Percentiles rank a stretch among this genome's conserved stretches.
phyloP scores from a whole-genome alignment of 2,329 filamentous ascomycete species.

The Calonectria crousiana region DNA sequence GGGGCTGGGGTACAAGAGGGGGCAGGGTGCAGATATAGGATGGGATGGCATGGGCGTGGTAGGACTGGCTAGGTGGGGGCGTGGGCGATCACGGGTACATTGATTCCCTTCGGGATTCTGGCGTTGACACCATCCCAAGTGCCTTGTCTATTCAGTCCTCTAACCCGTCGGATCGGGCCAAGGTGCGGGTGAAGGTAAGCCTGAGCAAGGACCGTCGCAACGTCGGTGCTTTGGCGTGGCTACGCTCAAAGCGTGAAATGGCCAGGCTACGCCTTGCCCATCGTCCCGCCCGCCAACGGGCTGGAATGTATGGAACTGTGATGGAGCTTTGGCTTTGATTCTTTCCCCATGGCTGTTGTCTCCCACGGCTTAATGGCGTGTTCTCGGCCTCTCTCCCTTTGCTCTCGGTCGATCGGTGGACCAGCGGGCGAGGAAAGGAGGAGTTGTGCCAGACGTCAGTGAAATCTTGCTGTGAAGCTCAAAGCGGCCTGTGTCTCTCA shows the following conservation, averaged over 20 bases:
- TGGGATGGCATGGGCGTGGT: not conserved
- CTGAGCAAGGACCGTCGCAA: slow-evolving; percentile 30
- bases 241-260: slow-evolving; percentile 2
- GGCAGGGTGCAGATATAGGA: not conserved
- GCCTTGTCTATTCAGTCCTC: slow-evolving; percentile 7
- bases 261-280: slow-evolving; percentile 10
- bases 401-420: not conserved
- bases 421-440: not conserved
- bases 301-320: slow-evolving; percentile 11
- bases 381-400: slow-evolving; percentile 6
- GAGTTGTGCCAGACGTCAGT: not conserved
- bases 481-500: not conserved
- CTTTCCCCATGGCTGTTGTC: not conserved
- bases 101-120: slow-evolving; percentile 9
- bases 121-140: not conserved
- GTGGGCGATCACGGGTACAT: not conserved
- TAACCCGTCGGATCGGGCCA: slow-evolving; percentile 37
- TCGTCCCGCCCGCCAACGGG: slow-evolving; percentile 13
- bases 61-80: not conserved
- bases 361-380: slow-evolving; percentile 5
- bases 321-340: slow-evolving; percentile 15
- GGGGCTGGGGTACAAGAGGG: slow-evolving; percentile 6
- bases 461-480: not conserved
- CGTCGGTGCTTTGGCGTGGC: slow-evolving; percentile 24
- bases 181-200: slow-evolving; percentile 29